These are phyloP conservation scores for Starmerella geochares DNA, from an alignment of 805 yeast species.

Conservation along the genomic window DNA sequence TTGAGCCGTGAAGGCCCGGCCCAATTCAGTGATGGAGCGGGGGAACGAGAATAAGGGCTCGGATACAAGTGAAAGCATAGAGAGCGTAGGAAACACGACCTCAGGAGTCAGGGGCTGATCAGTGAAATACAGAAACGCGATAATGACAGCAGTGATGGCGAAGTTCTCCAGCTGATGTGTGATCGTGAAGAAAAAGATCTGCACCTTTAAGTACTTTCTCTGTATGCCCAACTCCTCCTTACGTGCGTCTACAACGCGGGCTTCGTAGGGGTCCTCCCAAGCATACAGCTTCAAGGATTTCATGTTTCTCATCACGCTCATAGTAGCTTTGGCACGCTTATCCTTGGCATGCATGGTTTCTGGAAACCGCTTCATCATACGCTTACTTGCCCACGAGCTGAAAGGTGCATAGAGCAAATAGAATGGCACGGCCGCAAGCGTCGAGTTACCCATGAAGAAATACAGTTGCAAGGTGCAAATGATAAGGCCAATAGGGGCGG, in stretches of 20 bases:
- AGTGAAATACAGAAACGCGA: conserved; percentile 53
- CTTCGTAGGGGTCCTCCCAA: conserved; percentile 84
- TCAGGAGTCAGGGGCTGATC: conserved; percentile 72
- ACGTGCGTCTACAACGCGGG: conserved; percentile 53
- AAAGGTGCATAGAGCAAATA: conserved; percentile 68
- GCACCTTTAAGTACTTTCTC: conserved; percentile 48
- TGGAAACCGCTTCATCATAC: conserved; percentile 54
- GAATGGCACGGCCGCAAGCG: conserved; percentile 80
- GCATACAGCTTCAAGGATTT: conserved; percentile 88
- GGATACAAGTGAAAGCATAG: conserved; percentile 51
- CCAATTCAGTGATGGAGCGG: conserved; percentile 15
- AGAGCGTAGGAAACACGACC: conserved; percentile 57
- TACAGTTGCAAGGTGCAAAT: conserved; percentile 65
- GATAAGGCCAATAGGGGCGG: conserved; percentile 76
- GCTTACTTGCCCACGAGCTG: conserved; percentile 54
- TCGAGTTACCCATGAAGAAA: conserved; percentile 63
- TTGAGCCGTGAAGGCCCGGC: conserved; percentile 20
- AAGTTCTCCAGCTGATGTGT: conserved; percentile 63
- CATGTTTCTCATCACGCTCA: conserved; percentile 78
- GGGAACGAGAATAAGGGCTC: conserved; percentile 22
- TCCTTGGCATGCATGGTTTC: conserved; percentile 48
- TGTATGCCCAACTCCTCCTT: conserved; percentile 74
- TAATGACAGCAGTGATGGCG: conserved; percentile 81
- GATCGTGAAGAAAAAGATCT: conserved; percentile 37
- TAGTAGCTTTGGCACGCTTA: conserved; percentile 73